A percentile compares a stretch with the other conserved stretches of the same genome.
Conservation (phyloP, 306 rosid species). For the Vigna trinervia region DNA sequence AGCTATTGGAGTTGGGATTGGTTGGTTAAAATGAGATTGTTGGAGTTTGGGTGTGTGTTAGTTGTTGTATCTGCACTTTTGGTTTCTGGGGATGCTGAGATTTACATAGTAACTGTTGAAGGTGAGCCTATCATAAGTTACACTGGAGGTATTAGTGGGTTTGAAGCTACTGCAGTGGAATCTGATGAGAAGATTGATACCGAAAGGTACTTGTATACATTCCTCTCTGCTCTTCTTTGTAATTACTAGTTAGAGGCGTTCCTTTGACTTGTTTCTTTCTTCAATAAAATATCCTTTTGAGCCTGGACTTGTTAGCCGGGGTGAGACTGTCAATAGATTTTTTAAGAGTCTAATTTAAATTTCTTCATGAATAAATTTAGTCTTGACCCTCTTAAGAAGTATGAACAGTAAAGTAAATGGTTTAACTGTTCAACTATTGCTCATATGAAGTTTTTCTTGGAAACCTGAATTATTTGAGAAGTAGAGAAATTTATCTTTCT, state of each 20-base stretch:
- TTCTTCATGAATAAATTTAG: neutral
- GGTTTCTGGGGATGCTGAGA: constrained; percentile 61
- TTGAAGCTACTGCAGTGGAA: constrained; percentile 97
- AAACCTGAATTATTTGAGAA: constrained; percentile 1
- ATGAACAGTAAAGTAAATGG: neutral
- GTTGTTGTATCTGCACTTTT: constrained; percentile 52
- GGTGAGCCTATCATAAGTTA: constrained; percentile 97
- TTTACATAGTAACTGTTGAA: constrained; percentile 85
- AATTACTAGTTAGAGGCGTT: constrained; percentile 20
- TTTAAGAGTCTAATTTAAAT: constrained; percentile 10
- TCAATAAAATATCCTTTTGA: constrained; percentile 17
- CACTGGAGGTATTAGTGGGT: constrained; percentile 80
- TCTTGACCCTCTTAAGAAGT: neutral
- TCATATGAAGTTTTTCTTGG: neutral
- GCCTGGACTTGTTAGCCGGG: constrained; percentile 31
- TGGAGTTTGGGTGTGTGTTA: constrained; percentile 48
- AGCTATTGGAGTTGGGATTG: constrained; percentile 48
- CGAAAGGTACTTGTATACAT: constrained; percentile 65
- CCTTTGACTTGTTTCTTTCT: constrained; percentile 22
- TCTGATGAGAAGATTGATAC: constrained; percentile 89
- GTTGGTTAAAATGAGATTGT: constrained; percentile 56
- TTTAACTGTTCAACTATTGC: constrained; percentile 24
- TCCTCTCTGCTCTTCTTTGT: neutral
- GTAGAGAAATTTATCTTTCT: constrained; percentile 19
- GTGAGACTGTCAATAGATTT: constrained; percentile 22